These are phyloP conservation scores for Narthecium ossifragum DNA, from an alignment of 106 monocot genomes.

Conservation along the genomic window DNA sequence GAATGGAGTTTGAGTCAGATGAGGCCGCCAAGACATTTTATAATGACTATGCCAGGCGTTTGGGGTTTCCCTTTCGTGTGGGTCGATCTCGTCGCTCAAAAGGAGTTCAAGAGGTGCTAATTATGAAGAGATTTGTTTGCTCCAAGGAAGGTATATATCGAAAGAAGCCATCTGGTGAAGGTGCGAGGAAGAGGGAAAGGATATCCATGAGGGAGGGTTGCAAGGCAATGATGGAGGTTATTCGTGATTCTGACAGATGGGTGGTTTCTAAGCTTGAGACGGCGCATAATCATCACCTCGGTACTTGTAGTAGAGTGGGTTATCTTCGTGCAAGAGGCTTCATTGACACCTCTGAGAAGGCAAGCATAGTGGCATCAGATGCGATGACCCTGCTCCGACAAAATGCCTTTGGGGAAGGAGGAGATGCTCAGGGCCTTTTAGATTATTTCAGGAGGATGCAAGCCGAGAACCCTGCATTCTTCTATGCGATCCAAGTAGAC, in stretches of 20 bases:
- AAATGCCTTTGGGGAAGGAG: constrained; percentile 75
- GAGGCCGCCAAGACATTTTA: constrained; percentile 93
- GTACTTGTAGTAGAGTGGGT: constrained; percentile 76
- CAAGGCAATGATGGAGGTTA: constrained; percentile 97
- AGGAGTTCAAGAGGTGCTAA: constrained; percentile 78
- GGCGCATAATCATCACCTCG: constrained; percentile 82
- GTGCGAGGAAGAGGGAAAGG: constrained; percentile 71
- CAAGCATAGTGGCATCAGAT: constrained; percentile 54
- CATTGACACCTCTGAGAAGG: constrained; percentile 45
- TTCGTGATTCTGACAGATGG: constrained; percentile 67
- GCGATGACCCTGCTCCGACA: constrained; percentile 52
- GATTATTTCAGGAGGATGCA: constrained; percentile 88
- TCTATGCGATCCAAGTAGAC: constrained; percentile 88
- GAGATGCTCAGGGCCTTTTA: constrained; percentile 75
- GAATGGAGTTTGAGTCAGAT: constrained; percentile 88
- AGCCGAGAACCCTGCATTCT: constrained; percentile 66
- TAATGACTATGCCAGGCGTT: constrained; percentile 82
- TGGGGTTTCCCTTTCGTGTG: constrained; percentile 92
- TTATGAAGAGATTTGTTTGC: constrained; percentile 97
- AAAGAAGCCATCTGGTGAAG: constrained; percentile 62
- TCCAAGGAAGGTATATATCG: constrained; percentile 89
- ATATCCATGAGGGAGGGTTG: constrained; percentile 97
- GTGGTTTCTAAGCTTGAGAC: constrained; percentile 91
- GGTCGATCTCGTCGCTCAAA: constrained; percentile 89
- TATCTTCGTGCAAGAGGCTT: constrained; percentile 87